Conservation (phyloP, 495 filamentous ascomycete species). For the Corynascus novoguineensis region DNA sequence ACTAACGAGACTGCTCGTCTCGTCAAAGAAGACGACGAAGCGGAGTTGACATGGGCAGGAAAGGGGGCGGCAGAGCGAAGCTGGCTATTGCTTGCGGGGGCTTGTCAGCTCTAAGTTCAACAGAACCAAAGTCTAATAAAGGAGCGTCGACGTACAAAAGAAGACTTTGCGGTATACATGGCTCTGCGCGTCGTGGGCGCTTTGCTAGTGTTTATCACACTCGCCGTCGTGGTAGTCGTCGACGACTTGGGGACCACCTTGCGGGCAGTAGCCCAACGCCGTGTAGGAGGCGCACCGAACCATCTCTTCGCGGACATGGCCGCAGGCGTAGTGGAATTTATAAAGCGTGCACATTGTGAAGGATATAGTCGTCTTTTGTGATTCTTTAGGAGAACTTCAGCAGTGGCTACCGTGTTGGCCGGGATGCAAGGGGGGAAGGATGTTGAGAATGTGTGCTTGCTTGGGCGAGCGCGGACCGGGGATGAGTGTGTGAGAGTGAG, state of each 20-base stretch:
- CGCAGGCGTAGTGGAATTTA: not conserved
- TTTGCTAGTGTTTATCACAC: not conserved
- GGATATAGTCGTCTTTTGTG: not conserved
- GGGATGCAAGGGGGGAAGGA: not conserved
- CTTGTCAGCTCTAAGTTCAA: too few relatives aligned
- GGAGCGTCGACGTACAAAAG: not conserved
- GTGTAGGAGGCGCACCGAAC: not conserved
- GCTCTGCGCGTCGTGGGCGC: not conserved
- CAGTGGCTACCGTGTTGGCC: not conserved
- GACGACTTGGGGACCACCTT: not conserved
- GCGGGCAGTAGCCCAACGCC: not conserved
- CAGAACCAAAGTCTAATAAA: too few relatives aligned
- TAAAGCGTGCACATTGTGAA: conserved; percentile 1
- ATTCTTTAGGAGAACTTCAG: not conserved
- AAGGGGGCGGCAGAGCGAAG: too few relatives aligned
- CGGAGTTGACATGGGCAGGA: too few relatives aligned
- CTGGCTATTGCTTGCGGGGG: not conserved
- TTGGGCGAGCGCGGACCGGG: not conserved
- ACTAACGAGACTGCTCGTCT: too few relatives aligned
- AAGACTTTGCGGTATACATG: not conserved
- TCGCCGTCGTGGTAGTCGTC: not conserved
- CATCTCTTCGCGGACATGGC: not conserved
- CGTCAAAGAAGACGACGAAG: too few relatives aligned
- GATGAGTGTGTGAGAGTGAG: not conserved
- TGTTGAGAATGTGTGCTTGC: not conserved